Evolutionary conservation across 768 basidiomycete genomes (phyloP).

Genomic region (Phylloporus arenicola): DNA sequence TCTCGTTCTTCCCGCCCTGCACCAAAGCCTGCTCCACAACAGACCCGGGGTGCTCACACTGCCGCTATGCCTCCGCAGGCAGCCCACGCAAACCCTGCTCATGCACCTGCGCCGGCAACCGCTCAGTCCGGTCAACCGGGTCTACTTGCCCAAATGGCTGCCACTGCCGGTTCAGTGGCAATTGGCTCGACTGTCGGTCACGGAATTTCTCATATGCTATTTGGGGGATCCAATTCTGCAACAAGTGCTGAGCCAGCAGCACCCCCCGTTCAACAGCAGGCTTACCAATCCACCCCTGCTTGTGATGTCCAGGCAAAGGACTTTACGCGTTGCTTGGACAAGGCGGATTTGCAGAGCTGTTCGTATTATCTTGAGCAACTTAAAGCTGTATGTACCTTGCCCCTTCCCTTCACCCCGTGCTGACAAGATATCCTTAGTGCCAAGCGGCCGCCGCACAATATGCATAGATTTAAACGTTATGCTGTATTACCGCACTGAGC

Average conservation of each 20-base stretch:
- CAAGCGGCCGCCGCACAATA: conserved; percentile 68
- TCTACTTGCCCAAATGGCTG: conserved; percentile 79
- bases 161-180: conserved; percentile 86
- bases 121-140: conserved; percentile 55
- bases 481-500: conserved; percentile 4
- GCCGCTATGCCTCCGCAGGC: conserved; percentile 42
- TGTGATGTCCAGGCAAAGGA: conserved; percentile 86
- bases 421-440: conserved; percentile 41
- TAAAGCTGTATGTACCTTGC: conserved; percentile 61
- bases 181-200: conserved; percentile 85
- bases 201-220: conserved; percentile 86
- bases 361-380: conserved; percentile 85
- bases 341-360: conserved; percentile 73
- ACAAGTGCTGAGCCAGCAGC: conserved; percentile 45
- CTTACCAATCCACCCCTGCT: conserved; percentile 39
- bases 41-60: conserved; percentile 44
- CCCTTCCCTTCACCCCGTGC: conserved; percentile 2
- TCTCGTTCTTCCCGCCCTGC: conserved; percentile 69
- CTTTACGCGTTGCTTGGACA: conserved; percentile 81
- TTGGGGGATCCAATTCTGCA: conserved; percentile 55
- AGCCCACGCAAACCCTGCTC: conserved; percentile 39
- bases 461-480: conserved; percentile 22
- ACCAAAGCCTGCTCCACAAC: conserved; percentile 45
- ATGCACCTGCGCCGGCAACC: conserved; percentile 37
- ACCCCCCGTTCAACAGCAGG: conserved; percentile 40